These are phyloP conservation scores for Carpinus viminea DNA, from an alignment of 306 rosid genomes.

Conservation along the genomic window DNA sequence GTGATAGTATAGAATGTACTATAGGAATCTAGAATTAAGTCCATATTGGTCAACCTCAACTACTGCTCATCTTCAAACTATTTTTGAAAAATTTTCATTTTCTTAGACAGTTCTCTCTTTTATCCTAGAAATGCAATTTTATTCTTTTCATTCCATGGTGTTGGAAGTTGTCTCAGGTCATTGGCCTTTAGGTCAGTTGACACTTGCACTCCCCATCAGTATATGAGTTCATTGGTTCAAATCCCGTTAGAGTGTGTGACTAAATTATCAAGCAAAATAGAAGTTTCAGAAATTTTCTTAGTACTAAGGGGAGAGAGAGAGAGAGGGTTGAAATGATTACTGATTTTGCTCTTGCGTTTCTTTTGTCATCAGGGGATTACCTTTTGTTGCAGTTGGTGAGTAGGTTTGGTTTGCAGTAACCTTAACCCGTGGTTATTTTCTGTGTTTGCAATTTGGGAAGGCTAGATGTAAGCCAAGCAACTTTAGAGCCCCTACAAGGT, in stretches of 20 bases:
- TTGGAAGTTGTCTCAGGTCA: background rate
- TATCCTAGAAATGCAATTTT: background rate
- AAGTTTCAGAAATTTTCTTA: background rate
- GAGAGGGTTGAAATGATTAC: constrained; percentile 23
- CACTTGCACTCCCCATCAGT: background rate
- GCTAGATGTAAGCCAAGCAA: background rate
- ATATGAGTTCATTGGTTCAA: background rate
- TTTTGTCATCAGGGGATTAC: constrained; percentile 57
- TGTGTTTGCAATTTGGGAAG: background rate
- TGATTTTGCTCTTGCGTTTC: constrained; percentile 17
- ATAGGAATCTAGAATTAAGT: background rate
- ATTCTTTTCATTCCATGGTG: background rate
- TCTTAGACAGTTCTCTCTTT: background rate
- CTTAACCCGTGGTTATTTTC: constrained; percentile 9
- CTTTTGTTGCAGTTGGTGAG: constrained; percentile 57
- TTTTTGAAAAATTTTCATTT: background rate
- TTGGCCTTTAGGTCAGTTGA: background rate
- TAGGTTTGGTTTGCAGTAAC: constrained; percentile 35
- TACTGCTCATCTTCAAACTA: background rate
- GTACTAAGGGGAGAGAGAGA: constrained; percentile 19
- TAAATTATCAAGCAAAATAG: background rate
- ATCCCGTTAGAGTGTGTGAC: background rate
- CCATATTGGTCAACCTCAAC: constrained; percentile 8
- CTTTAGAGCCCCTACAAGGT: background rate
- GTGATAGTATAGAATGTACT: constrained; percentile 8